phyloP scores from a whole-genome alignment of 441 rosid genomes.

The Raphanus hybrid region DNA sequence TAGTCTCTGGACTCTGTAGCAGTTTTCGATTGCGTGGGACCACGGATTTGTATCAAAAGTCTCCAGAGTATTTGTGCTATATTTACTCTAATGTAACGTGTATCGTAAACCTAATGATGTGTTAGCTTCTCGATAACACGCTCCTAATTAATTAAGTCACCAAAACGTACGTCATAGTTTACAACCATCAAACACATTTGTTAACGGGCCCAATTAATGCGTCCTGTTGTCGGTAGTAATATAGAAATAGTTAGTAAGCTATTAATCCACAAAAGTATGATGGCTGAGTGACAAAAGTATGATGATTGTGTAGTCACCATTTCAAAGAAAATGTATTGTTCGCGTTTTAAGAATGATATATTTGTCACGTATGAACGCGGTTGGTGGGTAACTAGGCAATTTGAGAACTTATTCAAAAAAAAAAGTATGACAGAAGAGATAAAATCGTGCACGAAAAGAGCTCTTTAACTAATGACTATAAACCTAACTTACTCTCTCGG shows the following conservation, averaged over 20 bases:
- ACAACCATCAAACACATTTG: neutral
- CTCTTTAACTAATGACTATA: neutral
- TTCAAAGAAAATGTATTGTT: neutral
- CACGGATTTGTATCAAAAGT: neutral
- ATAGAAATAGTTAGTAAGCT: neutral
- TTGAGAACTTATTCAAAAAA: conserved; percentile 5
- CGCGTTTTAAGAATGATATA: neutral
- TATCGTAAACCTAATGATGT: neutral
- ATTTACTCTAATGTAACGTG: neutral
- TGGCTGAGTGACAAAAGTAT: neutral
- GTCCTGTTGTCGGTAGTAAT: neutral
- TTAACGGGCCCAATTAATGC: conserved; percentile 6
- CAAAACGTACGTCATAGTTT: conserved; percentile 5
- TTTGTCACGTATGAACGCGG: neutral
- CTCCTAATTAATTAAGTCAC: conserved; percentile 4
- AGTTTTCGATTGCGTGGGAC: neutral
- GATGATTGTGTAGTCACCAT: conserved; percentile 18
- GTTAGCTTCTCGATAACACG: neutral
- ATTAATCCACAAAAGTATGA: neutral
- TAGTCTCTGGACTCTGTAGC: neutral
- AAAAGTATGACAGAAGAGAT: conserved; percentile 5
- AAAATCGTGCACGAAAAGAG: conserved; percentile 8
- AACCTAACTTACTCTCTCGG: conserved; percentile 1
- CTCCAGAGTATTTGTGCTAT: neutral
- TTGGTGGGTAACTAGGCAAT: neutral